A percentile compares a stretch with the other conserved stretches of the same genome.
phyloP scores from a whole-genome alignment of 176 grass and related monocot genomes.

The Metroxylon sagu region DNA sequence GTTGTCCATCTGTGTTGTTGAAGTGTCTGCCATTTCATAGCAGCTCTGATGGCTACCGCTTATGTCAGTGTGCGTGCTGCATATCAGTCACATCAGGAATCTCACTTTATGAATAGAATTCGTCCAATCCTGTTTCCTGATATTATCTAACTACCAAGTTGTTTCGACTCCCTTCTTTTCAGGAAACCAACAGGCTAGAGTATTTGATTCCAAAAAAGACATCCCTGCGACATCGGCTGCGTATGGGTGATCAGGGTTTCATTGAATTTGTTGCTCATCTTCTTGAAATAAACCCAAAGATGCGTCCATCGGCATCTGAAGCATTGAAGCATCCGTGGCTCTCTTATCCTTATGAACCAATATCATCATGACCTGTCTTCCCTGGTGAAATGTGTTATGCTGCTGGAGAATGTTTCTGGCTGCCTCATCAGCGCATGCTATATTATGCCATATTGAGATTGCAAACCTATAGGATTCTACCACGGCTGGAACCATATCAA shows the following conservation, averaged over 20 bases:
- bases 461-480: not conserved
- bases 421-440: not conserved
- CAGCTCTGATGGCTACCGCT: too few species aligned
- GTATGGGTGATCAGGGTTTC: constrained; percentile 94
- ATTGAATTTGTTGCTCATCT: constrained; percentile 82
- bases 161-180: constrained; percentile 3
- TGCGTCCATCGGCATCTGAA: constrained; percentile 75
- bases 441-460: not conserved
- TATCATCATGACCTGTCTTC: constrained; percentile 58
- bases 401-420: not conserved
- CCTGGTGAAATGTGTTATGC: not conserved
- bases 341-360: constrained; percentile 94
- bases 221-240: constrained; percentile 63
- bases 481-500: too few species aligned
- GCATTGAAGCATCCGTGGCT: constrained; percentile 99
- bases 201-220: constrained; percentile 96
- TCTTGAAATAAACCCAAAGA: constrained; percentile 90
- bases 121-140: too few species aligned
- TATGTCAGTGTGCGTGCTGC: too few species aligned
- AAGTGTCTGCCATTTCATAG: too few species aligned
- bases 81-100: too few species aligned
- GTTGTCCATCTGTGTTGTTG: too few species aligned
- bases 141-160: too few species aligned
- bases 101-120: too few species aligned
- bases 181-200: constrained; percentile 90